phyloP scores from a whole-genome alignment of 148 eudicot genomes.

The Cornus controversa region DNA sequence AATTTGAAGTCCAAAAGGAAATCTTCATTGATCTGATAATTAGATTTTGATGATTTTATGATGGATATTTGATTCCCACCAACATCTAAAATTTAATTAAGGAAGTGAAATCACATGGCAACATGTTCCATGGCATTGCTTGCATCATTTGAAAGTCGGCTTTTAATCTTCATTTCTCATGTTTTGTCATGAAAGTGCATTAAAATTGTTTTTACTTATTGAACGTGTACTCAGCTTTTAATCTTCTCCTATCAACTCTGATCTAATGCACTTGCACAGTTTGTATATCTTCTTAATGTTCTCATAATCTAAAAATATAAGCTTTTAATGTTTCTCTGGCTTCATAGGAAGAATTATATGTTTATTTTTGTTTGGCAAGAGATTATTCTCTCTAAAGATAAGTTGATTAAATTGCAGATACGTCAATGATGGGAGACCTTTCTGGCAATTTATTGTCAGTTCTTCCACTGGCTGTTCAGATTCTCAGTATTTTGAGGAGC shows the following conservation, averaged over 20 bases:
- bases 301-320: too few relatives aligned
- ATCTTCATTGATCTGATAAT: too few relatives aligned
- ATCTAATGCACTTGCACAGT: not conserved
- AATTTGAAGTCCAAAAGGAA: too few relatives aligned
- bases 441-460: conserved; percentile 88
- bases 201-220: not conserved
- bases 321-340: not conserved
- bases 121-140: too few relatives aligned
- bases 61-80: too few relatives aligned
- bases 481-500: conserved; percentile 87
- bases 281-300: not conserved
- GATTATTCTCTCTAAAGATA: not conserved
- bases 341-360: not conserved
- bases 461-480: conserved; percentile 98
- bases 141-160: too few relatives aligned
- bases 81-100: too few relatives aligned
- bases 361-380: not conserved
- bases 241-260: not conserved
- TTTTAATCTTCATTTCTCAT: too few relatives aligned
- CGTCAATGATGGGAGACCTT: conserved; percentile 92
- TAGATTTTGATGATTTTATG: too few relatives aligned
- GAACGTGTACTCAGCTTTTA: too few relatives aligned
- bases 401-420: conserved; percentile 59
- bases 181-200: too few relatives aligned
- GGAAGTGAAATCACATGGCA: too few relatives aligned